phyloP scores from a whole-genome alignment of 2,329 filamentous ascomycete species.

The Aspergillus clavatus region DNA sequence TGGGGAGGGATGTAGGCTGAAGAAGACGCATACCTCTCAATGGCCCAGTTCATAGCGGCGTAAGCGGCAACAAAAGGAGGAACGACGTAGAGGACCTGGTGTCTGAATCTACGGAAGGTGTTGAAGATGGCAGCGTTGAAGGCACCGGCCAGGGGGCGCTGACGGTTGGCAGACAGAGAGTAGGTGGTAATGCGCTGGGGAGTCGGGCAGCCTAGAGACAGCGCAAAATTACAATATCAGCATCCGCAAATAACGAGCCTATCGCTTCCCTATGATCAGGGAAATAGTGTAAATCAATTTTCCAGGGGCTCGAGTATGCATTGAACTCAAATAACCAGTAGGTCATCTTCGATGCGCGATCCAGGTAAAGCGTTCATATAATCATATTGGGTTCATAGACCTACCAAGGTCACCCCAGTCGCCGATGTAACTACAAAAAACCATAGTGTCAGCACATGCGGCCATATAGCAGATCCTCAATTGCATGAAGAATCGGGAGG shows the following conservation, averaged over 20 bases:
- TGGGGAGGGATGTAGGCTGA: not conserved
- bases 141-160: slow-evolving; percentile 76
- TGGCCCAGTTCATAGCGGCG: slow-evolving; percentile 83
- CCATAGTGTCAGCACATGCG: slow-evolving; percentile 21
- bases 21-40: slow-evolving; percentile 64
- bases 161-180: slow-evolving; percentile 78
- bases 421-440: slow-evolving; percentile 60
- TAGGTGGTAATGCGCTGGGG: slow-evolving; percentile 63
- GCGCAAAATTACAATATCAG: not conserved
- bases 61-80: slow-evolving; percentile 77
- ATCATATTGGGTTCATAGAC: slow-evolving; percentile 33
- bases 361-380: not conserved
- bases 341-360: not conserved
- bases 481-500: not conserved
- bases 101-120: slow-evolving; percentile 77
- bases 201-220: slow-evolving; percentile 31
- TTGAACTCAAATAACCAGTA: not conserved
- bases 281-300: not conserved
- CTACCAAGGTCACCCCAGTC: slow-evolving; percentile 71
- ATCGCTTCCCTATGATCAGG: not conserved
- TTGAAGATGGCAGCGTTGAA: slow-evolving; percentile 88
- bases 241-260: not conserved
- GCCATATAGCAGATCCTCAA: not conserved
- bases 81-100: slow-evolving; percentile 83
- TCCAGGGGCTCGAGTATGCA: not conserved